phyloP scores from a whole-genome alignment of 2,329 filamentous ascomycete species.

The Xylariaceae sp. region DNA sequence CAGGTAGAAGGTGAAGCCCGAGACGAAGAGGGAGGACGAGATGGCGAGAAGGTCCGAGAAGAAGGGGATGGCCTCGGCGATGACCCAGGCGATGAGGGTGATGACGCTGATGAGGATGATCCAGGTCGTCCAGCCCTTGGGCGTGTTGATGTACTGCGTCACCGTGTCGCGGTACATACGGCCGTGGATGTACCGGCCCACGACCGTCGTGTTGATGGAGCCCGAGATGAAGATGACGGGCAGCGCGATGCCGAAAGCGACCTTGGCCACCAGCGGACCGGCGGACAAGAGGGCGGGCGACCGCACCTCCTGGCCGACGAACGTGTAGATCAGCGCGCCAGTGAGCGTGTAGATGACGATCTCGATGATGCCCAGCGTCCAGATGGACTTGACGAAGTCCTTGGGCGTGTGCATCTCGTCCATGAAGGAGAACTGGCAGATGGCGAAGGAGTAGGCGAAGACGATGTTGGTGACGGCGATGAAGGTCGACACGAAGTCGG shows the following conservation, averaged over 20 bases:
- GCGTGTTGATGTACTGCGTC: slow-evolving; percentile 31
- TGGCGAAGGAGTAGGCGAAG: slow-evolving; percentile 50
- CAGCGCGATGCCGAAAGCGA: slow-evolving; percentile 57
- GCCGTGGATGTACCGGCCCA: slow-evolving; percentile 33
- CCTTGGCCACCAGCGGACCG: slow-evolving; percentile 46
- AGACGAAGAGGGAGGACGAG: slow-evolving; percentile 46
- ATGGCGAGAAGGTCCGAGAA: slow-evolving; percentile 63
- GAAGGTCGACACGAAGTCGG: slow-evolving; percentile 44
- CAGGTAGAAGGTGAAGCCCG: slow-evolving; percentile 38
- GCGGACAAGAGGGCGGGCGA: slow-evolving; percentile 58
- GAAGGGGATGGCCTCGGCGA: slow-evolving; percentile 67
- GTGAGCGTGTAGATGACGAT: slow-evolving; percentile 55
- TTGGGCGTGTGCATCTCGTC: slow-evolving; percentile 37
- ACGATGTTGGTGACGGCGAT: slow-evolving; percentile 55
- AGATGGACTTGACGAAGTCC: slow-evolving; percentile 37
- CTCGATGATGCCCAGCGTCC: slow-evolving; percentile 48
- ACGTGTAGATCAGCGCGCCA: slow-evolving; percentile 57
- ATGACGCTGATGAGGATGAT: slow-evolving; percentile 49
- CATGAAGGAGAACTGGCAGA: slow-evolving; percentile 35
- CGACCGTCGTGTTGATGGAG: slow-evolving; percentile 57
- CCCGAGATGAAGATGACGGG: slow-evolving; percentile 62
- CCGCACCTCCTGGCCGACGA: slow-evolving; percentile 49
- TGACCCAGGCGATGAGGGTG: slow-evolving; percentile 63
- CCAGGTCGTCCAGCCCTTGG: slow-evolving; percentile 43
- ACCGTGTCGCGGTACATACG: slow-evolving; percentile 29